Conservation (phyloP, 2,329 filamentous ascomycete species). For the Chaetothyriales sp. region DNA sequence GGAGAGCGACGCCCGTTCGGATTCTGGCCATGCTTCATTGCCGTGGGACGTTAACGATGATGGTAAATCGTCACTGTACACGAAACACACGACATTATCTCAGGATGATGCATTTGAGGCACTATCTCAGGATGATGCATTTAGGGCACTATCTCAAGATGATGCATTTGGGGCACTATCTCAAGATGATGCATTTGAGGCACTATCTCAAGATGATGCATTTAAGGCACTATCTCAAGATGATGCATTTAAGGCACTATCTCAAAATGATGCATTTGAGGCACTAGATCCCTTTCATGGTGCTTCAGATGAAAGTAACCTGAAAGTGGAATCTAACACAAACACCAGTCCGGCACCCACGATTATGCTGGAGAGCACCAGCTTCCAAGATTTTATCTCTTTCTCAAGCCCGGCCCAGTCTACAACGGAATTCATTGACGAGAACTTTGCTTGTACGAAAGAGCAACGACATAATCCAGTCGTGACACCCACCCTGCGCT, state of each 20-base stretch:
- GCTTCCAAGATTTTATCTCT: conserved; percentile 2
- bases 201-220: not conserved
- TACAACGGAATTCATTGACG: not conserved
- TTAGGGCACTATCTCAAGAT: not conserved
- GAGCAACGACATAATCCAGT: conserved; percentile 3
- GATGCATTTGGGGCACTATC: not conserved
- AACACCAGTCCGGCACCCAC: not conserved
- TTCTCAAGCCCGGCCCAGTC: not conserved
- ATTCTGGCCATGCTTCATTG: not conserved
- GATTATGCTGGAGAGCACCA: not conserved
- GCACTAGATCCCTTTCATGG: not conserved
- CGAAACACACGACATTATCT: not conserved
- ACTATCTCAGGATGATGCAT: not conserved
- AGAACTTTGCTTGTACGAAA: not conserved
- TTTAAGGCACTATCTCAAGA: not conserved
- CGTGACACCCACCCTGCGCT: conserved; percentile 11
- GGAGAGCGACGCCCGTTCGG: not conserved
- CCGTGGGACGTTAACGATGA: not conserved
- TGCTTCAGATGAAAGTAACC: not conserved
- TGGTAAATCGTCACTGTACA: not conserved
- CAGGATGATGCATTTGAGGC: not conserved
- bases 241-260: not conserved
- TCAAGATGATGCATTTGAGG: not conserved
- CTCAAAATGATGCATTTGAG: not conserved
- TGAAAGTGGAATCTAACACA: not conserved